A percentile compares a stretch with the other conserved stretches of the same genome.
Conservation (phyloP, 306 rosid genomes). For the Prunus fruticosa region DNA sequence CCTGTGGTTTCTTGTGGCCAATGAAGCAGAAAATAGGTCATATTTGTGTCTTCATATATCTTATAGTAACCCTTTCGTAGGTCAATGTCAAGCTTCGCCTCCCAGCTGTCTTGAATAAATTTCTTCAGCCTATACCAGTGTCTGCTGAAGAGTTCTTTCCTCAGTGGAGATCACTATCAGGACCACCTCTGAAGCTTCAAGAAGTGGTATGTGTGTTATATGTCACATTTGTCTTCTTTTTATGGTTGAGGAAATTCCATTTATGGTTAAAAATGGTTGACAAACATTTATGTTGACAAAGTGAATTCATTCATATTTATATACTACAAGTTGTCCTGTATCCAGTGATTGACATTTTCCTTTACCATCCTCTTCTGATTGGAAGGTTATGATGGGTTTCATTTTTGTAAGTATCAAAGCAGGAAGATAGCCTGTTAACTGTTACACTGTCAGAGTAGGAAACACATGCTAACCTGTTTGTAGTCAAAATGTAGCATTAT, state of each 20-base stretch:
- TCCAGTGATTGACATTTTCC: background rate
- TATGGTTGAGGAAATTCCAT: background rate
- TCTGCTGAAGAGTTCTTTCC: slow-evolving; percentile 91
- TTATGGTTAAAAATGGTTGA: background rate
- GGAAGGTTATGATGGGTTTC: background rate
- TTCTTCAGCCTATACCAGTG: slow-evolving; percentile 83
- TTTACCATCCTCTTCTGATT: background rate
- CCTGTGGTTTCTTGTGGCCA: slow-evolving; percentile 10
- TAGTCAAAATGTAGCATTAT: background rate
- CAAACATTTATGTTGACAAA: background rate
- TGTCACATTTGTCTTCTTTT: background rate
- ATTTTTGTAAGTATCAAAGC: background rate
- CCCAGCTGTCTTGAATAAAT: slow-evolving; percentile 86
- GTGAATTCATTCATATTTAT: background rate
- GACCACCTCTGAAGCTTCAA: slow-evolving; percentile 99
- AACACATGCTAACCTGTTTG: background rate
- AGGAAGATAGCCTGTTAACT: background rate
- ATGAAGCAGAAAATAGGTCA: slow-evolving; percentile 15
- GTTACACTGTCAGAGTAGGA: background rate
- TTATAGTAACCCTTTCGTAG: slow-evolving; percentile 39
- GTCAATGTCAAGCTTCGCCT: slow-evolving; percentile 89
- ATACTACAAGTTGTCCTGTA: background rate
- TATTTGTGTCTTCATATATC: slow-evolving; percentile 10
- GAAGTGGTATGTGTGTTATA: slow-evolving; percentile 73
- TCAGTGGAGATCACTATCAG: slow-evolving; percentile 93